Percentiles rank a stretch among this genome's conserved stretches.
Evolutionary conservation across 1,139 yeast species (phyloP).

Genomic region (Candida labiduridarum): DNA sequence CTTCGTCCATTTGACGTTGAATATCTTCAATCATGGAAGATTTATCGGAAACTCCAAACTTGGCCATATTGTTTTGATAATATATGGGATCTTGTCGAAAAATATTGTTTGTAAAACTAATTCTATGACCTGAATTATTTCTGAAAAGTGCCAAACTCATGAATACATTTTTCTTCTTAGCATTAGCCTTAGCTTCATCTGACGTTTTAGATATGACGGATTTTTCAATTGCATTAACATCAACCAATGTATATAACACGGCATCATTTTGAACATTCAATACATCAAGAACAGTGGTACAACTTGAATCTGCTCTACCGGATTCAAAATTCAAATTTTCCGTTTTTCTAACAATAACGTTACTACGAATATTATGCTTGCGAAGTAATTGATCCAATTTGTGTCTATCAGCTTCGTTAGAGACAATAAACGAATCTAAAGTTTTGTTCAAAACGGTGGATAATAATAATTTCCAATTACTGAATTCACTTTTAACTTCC

Average conservation of each 20-base stretch:
- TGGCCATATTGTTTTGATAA: conserved; percentile 33
- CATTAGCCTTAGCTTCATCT: conserved; percentile 50
- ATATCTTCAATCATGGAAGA: conserved; percentile 23
- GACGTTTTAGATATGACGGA: conserved; percentile 55
- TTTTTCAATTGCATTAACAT: conserved; percentile 61
- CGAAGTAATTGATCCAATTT: conserved; percentile 48
- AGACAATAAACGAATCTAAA: conserved; percentile 68
- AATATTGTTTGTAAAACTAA: conserved; percentile 39
- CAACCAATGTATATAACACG: conserved; percentile 65
- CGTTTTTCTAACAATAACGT: conserved; percentile 55
- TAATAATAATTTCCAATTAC: conserved; percentile 64
- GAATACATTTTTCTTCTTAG: conserved; percentile 39
- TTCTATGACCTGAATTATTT: conserved; percentile 46
- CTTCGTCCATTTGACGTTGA: conserved; percentile 18
- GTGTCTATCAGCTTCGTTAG: conserved; percentile 61
- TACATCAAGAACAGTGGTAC: conserved; percentile 59
- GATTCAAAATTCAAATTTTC: conserved; percentile 56
- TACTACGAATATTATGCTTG: conserved; percentile 24
- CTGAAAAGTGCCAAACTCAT: conserved; percentile 50
- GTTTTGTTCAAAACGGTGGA: conserved; percentile 52
- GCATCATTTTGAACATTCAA: conserved; percentile 57
- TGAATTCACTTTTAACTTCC: conserved; percentile 54
- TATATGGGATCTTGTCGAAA: conserved; percentile 63
- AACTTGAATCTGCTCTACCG: conserved; percentile 29
- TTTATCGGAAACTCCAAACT: conserved; percentile 27